These are phyloP conservation scores for Catunica adiposa DNA, from an alignment of 2,329 filamentous ascomycete genomes.

Conservation along the genomic window DNA sequence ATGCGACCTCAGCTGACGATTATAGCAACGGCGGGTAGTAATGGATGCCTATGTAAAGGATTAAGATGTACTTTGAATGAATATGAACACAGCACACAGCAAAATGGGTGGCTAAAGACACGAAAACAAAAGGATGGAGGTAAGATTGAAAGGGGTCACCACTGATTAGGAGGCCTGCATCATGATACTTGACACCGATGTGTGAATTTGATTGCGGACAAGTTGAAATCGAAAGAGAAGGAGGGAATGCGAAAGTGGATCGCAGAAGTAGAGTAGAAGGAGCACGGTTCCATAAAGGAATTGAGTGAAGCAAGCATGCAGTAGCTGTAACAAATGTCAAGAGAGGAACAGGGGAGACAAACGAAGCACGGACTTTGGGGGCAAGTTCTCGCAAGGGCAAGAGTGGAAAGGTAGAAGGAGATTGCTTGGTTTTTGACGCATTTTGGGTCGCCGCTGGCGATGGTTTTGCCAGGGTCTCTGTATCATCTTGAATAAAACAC, in stretches of 20 bases:
- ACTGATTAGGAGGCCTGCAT: neutral
- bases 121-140: neutral
- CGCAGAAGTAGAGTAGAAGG: neutral
- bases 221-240: neutral
- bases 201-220: neutral
- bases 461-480: neutral
- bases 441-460: neutral
- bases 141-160: neutral
- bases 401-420: neutral
- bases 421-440: neutral
- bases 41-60: neutral
- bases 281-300: neutral
- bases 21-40: neutral
- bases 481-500: neutral
- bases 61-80: neutral
- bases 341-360: neutral
- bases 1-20: neutral
- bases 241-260: neutral
- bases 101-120: neutral
- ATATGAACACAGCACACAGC: neutral
- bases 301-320: neutral
- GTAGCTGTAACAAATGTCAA: constrained; percentile 2
- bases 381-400: neutral
- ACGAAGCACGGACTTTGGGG: neutral
- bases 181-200: neutral